Conservation (phyloP, 1,284 basidiomycete genomes). For the Leccinum proximum region DNA sequence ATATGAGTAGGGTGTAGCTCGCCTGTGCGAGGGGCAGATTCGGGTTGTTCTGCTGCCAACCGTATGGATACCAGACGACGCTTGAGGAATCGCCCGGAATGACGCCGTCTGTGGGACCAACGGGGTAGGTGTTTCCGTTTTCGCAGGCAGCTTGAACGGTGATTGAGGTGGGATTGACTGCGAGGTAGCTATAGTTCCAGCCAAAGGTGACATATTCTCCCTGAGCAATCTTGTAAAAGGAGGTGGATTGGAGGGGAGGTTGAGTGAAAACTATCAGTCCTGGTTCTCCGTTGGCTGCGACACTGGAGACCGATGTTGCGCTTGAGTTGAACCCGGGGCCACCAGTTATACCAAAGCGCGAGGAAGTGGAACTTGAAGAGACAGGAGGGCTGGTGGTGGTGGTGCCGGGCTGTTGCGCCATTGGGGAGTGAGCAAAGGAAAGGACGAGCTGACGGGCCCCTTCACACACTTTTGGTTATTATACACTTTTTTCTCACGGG, state of each 20-base stretch:
- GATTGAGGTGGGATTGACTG: slow-evolving; percentile 64
- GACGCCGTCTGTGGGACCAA: slow-evolving; percentile 75
- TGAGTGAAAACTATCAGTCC: slow-evolving; percentile 73
- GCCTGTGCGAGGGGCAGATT: slow-evolving; percentile 68
- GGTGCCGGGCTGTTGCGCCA: slow-evolving; percentile 19
- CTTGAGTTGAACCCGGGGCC: slow-evolving; percentile 21
- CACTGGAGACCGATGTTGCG: slow-evolving; percentile 27
- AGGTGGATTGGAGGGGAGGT: slow-evolving; percentile 76
- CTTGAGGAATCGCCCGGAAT: slow-evolving; percentile 68
- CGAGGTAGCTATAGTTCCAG: slow-evolving; percentile 85
- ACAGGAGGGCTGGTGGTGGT: neutral
- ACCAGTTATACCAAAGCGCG: slow-evolving; percentile 24
- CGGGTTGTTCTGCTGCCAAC: slow-evolving; percentile 68
- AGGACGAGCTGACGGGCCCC: neutral
- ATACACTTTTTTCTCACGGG: neutral
- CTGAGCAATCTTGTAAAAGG: slow-evolving; percentile 87
- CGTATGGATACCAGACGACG: slow-evolving; percentile 81
- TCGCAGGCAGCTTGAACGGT: slow-evolving; percentile 83
- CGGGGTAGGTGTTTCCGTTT: slow-evolving; percentile 86
- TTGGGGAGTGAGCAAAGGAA: slow-evolving; percentile 4
- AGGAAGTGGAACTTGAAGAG: neutral
- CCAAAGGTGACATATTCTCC: slow-evolving; percentile 80
- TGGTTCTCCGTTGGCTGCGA: slow-evolving; percentile 56
- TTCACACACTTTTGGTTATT: neutral
- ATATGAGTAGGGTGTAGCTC: slow-evolving; percentile 77